Conservation (phyloP, 768 basidiomycete species). For the Pleurotus pulmonarius region DNA sequence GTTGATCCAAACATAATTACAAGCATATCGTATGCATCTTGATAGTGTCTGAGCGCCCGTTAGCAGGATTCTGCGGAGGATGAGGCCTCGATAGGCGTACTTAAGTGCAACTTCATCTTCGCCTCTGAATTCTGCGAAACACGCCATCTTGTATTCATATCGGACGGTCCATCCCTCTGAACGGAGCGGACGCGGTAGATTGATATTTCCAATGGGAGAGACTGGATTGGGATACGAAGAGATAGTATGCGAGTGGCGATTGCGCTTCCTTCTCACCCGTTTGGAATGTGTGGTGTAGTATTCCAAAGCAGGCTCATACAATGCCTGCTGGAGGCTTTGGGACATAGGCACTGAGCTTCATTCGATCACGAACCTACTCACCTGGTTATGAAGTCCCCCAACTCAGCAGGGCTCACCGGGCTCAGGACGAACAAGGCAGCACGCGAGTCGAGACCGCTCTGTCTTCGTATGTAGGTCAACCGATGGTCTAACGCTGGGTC, state of each 20-base stretch:
- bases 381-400: slow-evolving; percentile 88
- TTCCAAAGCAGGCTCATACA: slow-evolving; percentile 86
- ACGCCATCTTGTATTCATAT: slow-evolving; percentile 97
- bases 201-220: slow-evolving; percentile 38
- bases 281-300: slow-evolving; percentile 94
- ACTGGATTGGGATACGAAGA: slow-evolving; percentile 49
- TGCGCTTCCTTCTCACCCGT: slow-evolving; percentile 86
- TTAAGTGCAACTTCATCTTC: slow-evolving; percentile 92
- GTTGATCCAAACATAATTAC: slow-evolving; percentile 88
- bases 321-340: slow-evolving; percentile 77
- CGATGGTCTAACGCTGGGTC: slow-evolving; percentile 81
- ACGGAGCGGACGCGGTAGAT: slow-evolving; percentile 57
- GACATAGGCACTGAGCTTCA: slow-evolving; percentile 5
- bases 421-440: slow-evolving; percentile 94
- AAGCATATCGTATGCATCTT: slow-evolving; percentile 85
- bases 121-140: slow-evolving; percentile 92
- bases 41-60: slow-evolving; percentile 68
- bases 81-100: slow-evolving; percentile 39
- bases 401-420: slow-evolving; percentile 82
- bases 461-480: slow-evolving; percentile 81
- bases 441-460: slow-evolving; percentile 85
- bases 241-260: slow-evolving; percentile 63
- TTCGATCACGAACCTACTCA: slow-evolving; percentile 19
- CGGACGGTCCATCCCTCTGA: slow-evolving; percentile 93
- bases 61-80: slow-evolving; percentile 11